A percentile compares a stretch with the other conserved stretches of the same genome.
Conservation (phyloP, 2,329 filamentous ascomycete species). For the Podosphaera aphanis region DNA sequence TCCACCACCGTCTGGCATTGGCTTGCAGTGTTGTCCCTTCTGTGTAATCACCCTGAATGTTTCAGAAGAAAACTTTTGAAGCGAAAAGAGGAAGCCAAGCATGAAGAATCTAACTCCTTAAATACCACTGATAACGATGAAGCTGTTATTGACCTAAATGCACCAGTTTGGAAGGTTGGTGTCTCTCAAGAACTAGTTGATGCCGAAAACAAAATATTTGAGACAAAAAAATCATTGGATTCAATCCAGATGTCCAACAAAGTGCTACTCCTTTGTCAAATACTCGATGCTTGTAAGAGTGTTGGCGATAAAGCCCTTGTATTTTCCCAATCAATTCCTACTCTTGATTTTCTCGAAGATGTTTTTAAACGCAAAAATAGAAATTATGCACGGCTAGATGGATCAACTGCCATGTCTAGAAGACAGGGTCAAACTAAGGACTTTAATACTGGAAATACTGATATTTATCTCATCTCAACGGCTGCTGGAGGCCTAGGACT, state of each 20-base stretch:
- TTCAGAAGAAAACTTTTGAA: conserved; percentile 23
- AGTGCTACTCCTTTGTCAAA: conserved; percentile 38
- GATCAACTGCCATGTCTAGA: conserved; percentile 27
- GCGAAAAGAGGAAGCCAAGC: conserved; percentile 14
- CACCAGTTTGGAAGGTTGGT: conserved; percentile 11
- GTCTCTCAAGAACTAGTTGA: conserved; percentile 14
- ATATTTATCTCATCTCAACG: conserved; percentile 64
- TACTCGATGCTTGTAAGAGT: conserved; percentile 39
- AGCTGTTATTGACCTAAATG: conserved; percentile 7
- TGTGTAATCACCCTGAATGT: conserved; percentile 32
- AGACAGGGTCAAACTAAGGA: conserved; percentile 40
- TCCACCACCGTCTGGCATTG: conserved; percentile 27
- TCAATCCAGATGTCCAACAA: conserved; percentile 40
- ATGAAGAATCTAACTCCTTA: conserved; percentile 1
- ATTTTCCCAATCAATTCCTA: conserved; percentile 51
- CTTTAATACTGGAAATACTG: conserved; percentile 37
- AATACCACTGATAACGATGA: conserved; percentile 6
- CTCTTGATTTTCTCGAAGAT: conserved; percentile 43
- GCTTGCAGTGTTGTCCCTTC: conserved; percentile 26
- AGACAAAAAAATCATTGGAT: conserved; percentile 14
- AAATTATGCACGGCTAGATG: conserved; percentile 40
- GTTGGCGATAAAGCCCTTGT: conserved; percentile 53
- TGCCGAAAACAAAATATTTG: conserved; percentile 18
- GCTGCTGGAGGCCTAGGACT: conserved; percentile 60
- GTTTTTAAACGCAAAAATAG: conserved; percentile 27